Conservation (phyloP, 116 monocot genomes). For the Papilionanthe hybrid region DNA sequence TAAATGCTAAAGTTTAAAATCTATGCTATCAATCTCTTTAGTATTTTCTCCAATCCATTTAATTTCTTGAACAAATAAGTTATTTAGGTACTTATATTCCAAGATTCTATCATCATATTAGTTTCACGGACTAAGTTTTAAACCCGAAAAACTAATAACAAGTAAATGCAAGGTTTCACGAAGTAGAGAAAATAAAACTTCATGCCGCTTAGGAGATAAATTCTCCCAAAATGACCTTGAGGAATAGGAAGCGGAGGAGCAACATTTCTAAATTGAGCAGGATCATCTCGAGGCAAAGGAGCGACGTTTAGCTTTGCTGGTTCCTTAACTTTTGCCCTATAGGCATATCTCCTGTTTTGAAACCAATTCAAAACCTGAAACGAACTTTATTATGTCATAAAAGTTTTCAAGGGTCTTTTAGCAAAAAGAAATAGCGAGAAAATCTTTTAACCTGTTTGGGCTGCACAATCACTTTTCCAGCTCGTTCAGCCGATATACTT, state of each 20-base stretch:
- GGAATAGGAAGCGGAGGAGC: slow-evolving; percentile 27
- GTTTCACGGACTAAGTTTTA: no score
- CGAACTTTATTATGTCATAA: not conserved
- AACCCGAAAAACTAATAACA: no score
- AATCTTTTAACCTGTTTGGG: slow-evolving; percentile 65
- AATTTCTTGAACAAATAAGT: no score
- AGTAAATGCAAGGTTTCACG: no score
- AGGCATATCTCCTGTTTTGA: slow-evolving; percentile 47
- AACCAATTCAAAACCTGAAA: slow-evolving; percentile 61
- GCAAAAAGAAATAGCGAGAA: not conserved
- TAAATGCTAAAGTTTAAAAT: no score
- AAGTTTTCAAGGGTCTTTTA: not conserved
- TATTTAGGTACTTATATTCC: no score
- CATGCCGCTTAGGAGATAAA: not conserved
- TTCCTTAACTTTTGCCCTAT: slow-evolving; percentile 29
- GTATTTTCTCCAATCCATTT: no score
- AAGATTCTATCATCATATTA: no score
- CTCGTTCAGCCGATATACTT: slow-evolving; percentile 65
- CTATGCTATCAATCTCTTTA: no score
- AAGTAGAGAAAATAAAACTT: no score
- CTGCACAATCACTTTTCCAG: slow-evolving; percentile 62
- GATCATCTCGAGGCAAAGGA: slow-evolving; percentile 33
- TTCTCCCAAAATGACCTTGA: slow-evolving; percentile 28
- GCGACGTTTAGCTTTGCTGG: slow-evolving; percentile 20
- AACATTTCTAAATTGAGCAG: slow-evolving; percentile 38